These are phyloP conservation scores for Polyporus arcularius DNA, from an alignment of 768 basidiomycete species.

Conservation along the genomic window DNA sequence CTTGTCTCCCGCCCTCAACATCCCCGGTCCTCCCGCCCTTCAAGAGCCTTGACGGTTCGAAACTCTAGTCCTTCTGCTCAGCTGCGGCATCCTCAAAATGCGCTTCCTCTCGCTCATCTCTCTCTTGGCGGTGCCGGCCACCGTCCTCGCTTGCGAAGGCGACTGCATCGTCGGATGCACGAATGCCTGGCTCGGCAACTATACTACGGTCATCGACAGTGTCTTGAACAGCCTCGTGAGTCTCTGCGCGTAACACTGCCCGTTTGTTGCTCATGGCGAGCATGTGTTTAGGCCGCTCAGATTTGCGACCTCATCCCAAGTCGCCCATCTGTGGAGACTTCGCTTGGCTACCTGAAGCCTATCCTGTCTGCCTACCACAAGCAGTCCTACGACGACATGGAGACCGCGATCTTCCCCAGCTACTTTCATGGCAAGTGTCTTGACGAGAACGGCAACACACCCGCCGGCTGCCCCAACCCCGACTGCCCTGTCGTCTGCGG, in stretches of 20 bases:
- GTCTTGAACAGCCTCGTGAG: slow-evolving; percentile 48
- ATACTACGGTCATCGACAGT: slow-evolving; percentile 41
- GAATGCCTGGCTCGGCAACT: slow-evolving; percentile 53
- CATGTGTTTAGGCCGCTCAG: slow-evolving; percentile 35
- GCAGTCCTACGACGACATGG: slow-evolving; percentile 44
- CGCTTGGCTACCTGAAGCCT: slow-evolving; percentile 44
- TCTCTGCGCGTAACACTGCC: slow-evolving; percentile 11
- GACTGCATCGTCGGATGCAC: slow-evolving; percentile 67
- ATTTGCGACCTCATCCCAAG: slow-evolving; percentile 38
- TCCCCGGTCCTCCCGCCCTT: background rate
- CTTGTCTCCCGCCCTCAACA: slow-evolving; percentile 8
- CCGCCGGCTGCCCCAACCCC: slow-evolving; percentile 74
- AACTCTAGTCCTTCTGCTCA: background rate
- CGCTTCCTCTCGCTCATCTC: slow-evolving; percentile 19
- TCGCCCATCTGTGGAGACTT: slow-evolving; percentile 21
- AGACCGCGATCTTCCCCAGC: slow-evolving; percentile 63
- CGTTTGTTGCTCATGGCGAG: slow-evolving; percentile 5
- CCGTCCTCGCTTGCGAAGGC: slow-evolving; percentile 65
- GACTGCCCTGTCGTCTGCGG: slow-evolving; percentile 80
- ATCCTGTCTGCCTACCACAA: slow-evolving; percentile 48
- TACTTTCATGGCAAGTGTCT: slow-evolving; percentile 81
- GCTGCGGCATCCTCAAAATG: slow-evolving; percentile 15
- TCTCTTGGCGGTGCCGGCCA: slow-evolving; percentile 33
- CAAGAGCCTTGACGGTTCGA: slow-evolving; percentile 11
- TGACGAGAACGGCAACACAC: slow-evolving; percentile 50